Percentiles rank a stretch among this genome's conserved stretches.
These are phyloP conservation scores for Tilletia indica DNA, from an alignment of 1,284 basidiomycete genomes.

Conservation along the genomic window DNA sequence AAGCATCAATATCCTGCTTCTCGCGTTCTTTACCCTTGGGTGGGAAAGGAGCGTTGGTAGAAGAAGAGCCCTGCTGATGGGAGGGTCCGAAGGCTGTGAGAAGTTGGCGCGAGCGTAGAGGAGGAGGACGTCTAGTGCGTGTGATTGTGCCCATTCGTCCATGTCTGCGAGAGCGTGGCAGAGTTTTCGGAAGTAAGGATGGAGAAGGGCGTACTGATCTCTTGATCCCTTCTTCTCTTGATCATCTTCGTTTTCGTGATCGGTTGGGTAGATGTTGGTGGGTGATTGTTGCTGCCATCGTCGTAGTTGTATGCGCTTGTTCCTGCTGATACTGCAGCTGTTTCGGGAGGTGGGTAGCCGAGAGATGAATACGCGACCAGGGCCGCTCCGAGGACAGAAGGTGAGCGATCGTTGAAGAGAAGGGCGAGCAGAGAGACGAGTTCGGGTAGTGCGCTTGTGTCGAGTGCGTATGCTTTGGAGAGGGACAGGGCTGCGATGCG, in stretches of 20 bases:
- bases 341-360: conserved; percentile 8
- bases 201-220: conserved; percentile 68
- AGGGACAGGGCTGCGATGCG: conserved; percentile 87
- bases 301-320: conserved; percentile 16
- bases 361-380: conserved; percentile 69
- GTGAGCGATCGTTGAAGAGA: conserved; percentile 77
- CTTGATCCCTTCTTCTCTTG: neutral
- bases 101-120: conserved; percentile 84
- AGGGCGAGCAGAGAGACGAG: conserved; percentile 73
- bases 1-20: conserved; percentile 30
- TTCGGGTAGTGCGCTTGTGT: conserved; percentile 66
- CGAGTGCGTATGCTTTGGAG: conserved; percentile 70
- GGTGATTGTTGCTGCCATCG: conserved; percentile 1
- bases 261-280: neutral
- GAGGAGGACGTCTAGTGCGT: conserved; percentile 73
- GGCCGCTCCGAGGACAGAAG: conserved; percentile 82
- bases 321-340: neutral
- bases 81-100: neutral
- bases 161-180: conserved; percentile 81
- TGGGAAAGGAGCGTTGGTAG: no score
- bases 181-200: conserved; percentile 80
- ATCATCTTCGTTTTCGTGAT: neutral
- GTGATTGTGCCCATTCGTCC: conserved; percentile 93
- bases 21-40: neutral
- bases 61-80: neutral